Evolutionary conservation across 2,329 filamentous ascomycete genomes (phyloP).

Genomic region (Monosporascus sp.): DNA sequence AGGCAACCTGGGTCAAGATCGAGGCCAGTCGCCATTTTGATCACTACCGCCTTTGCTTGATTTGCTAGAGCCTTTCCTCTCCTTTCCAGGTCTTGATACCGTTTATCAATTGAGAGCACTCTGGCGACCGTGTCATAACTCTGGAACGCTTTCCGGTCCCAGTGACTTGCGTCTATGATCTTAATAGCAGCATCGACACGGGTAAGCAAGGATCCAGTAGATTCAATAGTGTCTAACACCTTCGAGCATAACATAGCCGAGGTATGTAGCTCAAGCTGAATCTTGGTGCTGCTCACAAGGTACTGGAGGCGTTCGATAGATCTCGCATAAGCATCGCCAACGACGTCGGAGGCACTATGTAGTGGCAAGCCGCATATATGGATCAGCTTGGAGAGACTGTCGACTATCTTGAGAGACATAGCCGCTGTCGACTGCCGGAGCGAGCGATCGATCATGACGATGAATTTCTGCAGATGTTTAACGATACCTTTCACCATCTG

Average conservation of each 20-base stretch:
- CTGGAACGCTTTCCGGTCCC: slow-evolving; percentile 4
- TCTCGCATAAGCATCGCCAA: slow-evolving; percentile 1
- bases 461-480: slow-evolving; percentile 15
- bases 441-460: slow-evolving; percentile 10
- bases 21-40: slow-evolving; percentile 17
- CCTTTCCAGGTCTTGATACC: slow-evolving; percentile 13
- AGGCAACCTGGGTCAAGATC: slow-evolving; percentile 14
- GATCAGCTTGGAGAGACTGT: slow-evolving; percentile 17
- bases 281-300: slow-evolving; percentile 5
- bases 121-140: slow-evolving; percentile 10
- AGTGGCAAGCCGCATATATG: slow-evolving; percentile 18
- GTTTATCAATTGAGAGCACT: slow-evolving; percentile 15
- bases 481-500: slow-evolving; percentile 18
- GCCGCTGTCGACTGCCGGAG: slow-evolving; percentile 8
- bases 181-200: slow-evolving; percentile 10
- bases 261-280: slow-evolving; percentile 13
- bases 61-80: slow-evolving; percentile 9
- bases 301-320: slow-evolving; percentile 4
- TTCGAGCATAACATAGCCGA: slow-evolving; percentile 1
- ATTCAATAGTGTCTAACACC: slow-evolving; percentile 2
- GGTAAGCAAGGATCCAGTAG: slow-evolving; percentile 1
- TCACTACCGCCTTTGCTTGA: slow-evolving; percentile 12
- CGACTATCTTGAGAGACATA: slow-evolving; percentile 11
- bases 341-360: slow-evolving; percentile 6
- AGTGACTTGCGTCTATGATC: slow-evolving; percentile 5